These are phyloP conservation scores for Avena eriantha DNA, from an alignment of 176 grass and related monocot species.

Conservation along the genomic window DNA sequence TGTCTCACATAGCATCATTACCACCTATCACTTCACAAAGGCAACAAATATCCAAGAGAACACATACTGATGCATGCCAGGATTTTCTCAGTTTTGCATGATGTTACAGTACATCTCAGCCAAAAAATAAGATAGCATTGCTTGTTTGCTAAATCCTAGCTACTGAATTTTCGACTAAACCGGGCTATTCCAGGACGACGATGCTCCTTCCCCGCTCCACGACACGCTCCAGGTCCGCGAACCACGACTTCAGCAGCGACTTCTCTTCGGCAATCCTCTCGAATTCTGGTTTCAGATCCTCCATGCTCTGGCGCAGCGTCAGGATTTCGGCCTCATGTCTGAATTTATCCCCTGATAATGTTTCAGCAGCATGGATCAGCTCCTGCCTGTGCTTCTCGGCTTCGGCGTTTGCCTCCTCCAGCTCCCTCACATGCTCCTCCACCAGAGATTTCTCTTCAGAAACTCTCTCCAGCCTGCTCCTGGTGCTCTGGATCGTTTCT, in stretches of 20 bases:
- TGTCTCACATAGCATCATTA: too few species aligned
- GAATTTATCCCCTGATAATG: conserved; percentile 55
- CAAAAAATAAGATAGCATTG: neutral
- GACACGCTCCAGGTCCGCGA: conserved; percentile 47
- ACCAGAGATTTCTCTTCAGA: conserved; percentile 44
- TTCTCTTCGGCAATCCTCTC: conserved; percentile 42
- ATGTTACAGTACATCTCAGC: conserved; percentile 4
- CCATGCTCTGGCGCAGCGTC: conserved; percentile 41
- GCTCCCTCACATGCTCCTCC: conserved; percentile 38
- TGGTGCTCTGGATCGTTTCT: conserved; percentile 28
- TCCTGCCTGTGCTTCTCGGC: conserved; percentile 44
- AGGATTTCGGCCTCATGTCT: conserved; percentile 51
- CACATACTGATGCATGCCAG: too few species aligned
- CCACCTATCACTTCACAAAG: too few species aligned
- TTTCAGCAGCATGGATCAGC: conserved; percentile 26
- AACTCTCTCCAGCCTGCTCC: conserved; percentile 34
- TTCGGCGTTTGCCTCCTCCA: conserved; percentile 46
- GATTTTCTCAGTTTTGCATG: neutral
- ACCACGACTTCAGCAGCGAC: conserved; percentile 44
- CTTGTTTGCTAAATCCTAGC: conserved; percentile 44
- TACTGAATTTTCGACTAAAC: conserved; percentile 14
- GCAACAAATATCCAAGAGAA: too few species aligned
- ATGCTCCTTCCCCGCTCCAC: conserved; percentile 46
- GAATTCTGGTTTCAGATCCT: conserved; percentile 36
- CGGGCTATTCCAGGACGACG: neutral